Evolutionary conservation across 2,329 filamentous ascomycete genomes (phyloP).

Genomic region (Scedosporium minutisporum): DNA sequence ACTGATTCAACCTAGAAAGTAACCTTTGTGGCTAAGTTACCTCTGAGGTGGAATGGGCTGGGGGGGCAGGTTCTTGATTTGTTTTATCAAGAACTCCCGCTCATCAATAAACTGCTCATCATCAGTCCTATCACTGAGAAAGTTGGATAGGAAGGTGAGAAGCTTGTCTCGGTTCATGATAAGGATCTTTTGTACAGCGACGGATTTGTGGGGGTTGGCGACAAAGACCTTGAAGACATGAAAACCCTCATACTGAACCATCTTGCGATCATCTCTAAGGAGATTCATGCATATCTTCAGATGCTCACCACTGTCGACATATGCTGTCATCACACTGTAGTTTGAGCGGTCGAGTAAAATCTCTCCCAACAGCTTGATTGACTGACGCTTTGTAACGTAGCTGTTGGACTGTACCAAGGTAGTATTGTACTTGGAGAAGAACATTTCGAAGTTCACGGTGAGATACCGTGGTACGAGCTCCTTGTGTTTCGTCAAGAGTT

Average conservation of each 20-base stretch:
- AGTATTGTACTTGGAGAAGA: constrained; percentile 85
- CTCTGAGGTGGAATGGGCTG: constrained; percentile 45
- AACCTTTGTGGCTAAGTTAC: constrained; percentile 13
- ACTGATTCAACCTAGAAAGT: neutral
- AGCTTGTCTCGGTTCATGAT: constrained; percentile 93
- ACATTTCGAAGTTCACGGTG: constrained; percentile 80
- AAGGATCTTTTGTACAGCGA: constrained; percentile 88
- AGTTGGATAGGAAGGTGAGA: constrained; percentile 78
- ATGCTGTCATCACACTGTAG: constrained; percentile 96
- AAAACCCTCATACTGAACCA: constrained; percentile 99
- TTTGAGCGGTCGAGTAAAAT: constrained; percentile 90
- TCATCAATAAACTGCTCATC: constrained; percentile 99
- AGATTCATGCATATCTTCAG: constrained; percentile 98
- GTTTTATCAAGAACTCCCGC: constrained; percentile 91
- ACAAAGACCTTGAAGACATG: constrained; percentile 99
- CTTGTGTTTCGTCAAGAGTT: constrained; percentile 91
- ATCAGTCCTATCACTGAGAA: constrained; percentile 88
- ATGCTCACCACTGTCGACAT: constrained; percentile 90
- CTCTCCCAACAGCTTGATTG: constrained; percentile 93
- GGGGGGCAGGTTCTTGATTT: constrained; percentile 65
- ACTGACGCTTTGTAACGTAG: constrained; percentile 96
- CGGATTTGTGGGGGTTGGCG: constrained; percentile 95
- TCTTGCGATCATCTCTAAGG: constrained; percentile 87
- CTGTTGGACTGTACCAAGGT: constrained; percentile 83
- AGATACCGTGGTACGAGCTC: constrained; percentile 81